phyloP scores from a whole-genome alignment of 2,329 filamentous ascomycete genomes.

The Teratosphaeria pseudoeucalypti region DNA sequence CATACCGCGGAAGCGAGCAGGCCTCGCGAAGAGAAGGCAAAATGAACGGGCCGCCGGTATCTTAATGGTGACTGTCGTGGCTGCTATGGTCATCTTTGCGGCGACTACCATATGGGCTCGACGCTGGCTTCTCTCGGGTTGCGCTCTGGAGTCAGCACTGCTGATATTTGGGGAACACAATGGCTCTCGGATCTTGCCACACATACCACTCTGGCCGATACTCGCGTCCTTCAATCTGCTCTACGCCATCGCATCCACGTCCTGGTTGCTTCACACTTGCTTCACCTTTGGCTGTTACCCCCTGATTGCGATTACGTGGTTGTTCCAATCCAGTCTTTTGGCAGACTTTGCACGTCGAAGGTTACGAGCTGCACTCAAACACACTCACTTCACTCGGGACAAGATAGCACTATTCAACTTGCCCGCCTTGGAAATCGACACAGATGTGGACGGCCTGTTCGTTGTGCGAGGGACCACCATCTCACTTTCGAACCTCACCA shows the following conservation, averaged over 20 bases:
- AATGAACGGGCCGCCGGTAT: not conserved
- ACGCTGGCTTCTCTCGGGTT: constrained; percentile 19
- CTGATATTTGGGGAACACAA: constrained; percentile 15
- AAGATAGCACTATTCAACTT: constrained; percentile 40
- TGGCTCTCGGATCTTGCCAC: constrained; percentile 32
- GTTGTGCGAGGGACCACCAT: constrained; percentile 44
- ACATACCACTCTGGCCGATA: constrained; percentile 38
- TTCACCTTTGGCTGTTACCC: constrained; percentile 36
- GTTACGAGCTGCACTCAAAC: constrained; percentile 28
- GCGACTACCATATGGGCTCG: constrained; percentile 13
- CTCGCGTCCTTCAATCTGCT: constrained; percentile 37
- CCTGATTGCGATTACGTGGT: constrained; percentile 31
- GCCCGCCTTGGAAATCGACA: constrained; percentile 46
- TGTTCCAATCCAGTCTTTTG: constrained; percentile 37
- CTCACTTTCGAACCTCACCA: constrained; percentile 39
- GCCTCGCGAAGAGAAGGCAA: not conserved
- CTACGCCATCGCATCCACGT: constrained; percentile 40
- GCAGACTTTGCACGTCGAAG: constrained; percentile 28
- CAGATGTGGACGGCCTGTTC: constrained; percentile 42
- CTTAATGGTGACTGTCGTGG: not conserved
- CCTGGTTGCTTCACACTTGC: constrained; percentile 41
- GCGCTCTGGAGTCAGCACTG: constrained; percentile 17
- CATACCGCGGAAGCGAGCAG: not conserved
- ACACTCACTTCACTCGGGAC: constrained; percentile 42
- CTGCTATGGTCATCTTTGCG: constrained; percentile 4